Percentiles rank a stretch among this genome's conserved stretches.
phyloP scores from a whole-genome alignment of 352 stramenopile genomes.

The Globisporangium canariense region DNA sequence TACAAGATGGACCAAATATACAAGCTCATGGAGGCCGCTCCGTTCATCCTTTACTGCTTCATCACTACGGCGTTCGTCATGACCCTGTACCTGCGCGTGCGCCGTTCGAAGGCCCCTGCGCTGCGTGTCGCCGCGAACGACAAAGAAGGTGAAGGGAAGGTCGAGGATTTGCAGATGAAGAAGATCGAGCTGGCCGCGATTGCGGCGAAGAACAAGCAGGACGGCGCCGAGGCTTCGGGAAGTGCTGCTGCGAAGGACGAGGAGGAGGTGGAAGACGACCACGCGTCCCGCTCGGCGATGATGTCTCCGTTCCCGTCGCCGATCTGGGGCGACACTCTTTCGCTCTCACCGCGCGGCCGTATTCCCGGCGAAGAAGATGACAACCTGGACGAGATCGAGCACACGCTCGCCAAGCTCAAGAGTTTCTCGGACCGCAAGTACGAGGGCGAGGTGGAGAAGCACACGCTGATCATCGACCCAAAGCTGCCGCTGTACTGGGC shows the following conservation, averaged over 20 bases:
- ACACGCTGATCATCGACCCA: slow-evolving; percentile 82
- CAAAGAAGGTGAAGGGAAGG: slow-evolving; percentile 36
- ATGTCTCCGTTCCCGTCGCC: slow-evolving; percentile 83
- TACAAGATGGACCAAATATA: slow-evolving; percentile 89
- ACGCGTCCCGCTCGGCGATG: slow-evolving; percentile 40
- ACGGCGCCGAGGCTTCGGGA: slow-evolving; percentile 4
- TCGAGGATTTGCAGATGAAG: slow-evolving; percentile 58
- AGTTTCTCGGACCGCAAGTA: slow-evolving; percentile 48
- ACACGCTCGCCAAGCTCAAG: slow-evolving; percentile 31
- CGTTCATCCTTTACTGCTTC: slow-evolving; percentile 82
- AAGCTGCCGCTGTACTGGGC: slow-evolving; percentile 87
- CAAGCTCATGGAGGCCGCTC: slow-evolving; percentile 69
- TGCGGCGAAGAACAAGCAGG: slow-evolving; percentile 18
- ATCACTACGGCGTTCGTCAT: slow-evolving; percentile 80
- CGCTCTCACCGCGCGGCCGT: slow-evolving; percentile 34
- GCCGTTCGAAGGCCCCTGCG: slow-evolving; percentile 73
- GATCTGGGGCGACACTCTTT: slow-evolving; percentile 52
- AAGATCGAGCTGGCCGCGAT: slow-evolving; percentile 40
- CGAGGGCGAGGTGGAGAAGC: slow-evolving; percentile 76
- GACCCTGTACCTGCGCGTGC: slow-evolving; percentile 78
- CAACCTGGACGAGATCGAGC: slow-evolving; percentile 51
- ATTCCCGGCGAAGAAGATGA: slow-evolving; percentile 52
- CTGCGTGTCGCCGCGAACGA: slow-evolving; percentile 57
- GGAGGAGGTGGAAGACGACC: slow-evolving; percentile 28
- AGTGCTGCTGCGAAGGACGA: slow-evolving; percentile 5